Conservation (phyloP, 2,329 filamentous ascomycete species). For the Sporothrix sp. region DNA sequence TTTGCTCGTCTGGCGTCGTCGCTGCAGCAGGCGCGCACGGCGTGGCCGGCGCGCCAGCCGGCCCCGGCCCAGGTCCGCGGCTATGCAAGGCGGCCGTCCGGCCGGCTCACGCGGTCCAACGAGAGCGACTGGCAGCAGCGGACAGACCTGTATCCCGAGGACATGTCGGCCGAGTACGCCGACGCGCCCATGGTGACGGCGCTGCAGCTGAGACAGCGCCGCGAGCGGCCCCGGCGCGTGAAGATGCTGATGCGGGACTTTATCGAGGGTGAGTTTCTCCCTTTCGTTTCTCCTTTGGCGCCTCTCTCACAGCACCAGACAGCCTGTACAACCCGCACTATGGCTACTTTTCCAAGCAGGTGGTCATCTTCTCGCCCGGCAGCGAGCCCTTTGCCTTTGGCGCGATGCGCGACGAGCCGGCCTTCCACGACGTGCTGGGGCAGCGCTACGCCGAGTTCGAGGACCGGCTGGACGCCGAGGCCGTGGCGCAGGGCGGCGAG, state of each 20-base stretch:
- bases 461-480: slow-evolving; percentile 66
- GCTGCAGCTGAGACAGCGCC: slow-evolving; percentile 61
- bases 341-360: slow-evolving; percentile 93
- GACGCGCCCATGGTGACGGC: slow-evolving; percentile 77
- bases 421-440: slow-evolving; percentile 69
- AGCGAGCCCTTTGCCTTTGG: slow-evolving; percentile 86
- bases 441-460: slow-evolving; percentile 84
- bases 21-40: slow-evolving; percentile 30
- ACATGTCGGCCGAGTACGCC: slow-evolving; percentile 71
- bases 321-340: slow-evolving; percentile 91
- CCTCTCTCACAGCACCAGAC: slow-evolving; percentile 42
- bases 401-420: slow-evolving; percentile 67
- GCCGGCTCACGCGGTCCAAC: slow-evolving; percentile 27
- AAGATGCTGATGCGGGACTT: slow-evolving; percentile 98
- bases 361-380: slow-evolving; percentile 88
- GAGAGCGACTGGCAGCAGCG: slow-evolving; percentile 83
- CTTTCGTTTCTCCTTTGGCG: not conserved
- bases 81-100: slow-evolving; percentile 14
- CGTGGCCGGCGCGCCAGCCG: slow-evolving; percentile 16
- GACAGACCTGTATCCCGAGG: slow-evolving; percentile 60
- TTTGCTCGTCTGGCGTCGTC: slow-evolving; percentile 29
- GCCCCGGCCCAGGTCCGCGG: slow-evolving; percentile 16
- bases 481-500: slow-evolving; percentile 45
- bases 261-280: slow-evolving; percentile 62
- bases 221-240: slow-evolving; percentile 70